A percentile compares a stretch with the other conserved stretches of the same genome.
Evolutionary conservation across 2,329 filamentous ascomycete genomes (phyloP).

Genomic region (Trichoderma hamatum): DNA sequence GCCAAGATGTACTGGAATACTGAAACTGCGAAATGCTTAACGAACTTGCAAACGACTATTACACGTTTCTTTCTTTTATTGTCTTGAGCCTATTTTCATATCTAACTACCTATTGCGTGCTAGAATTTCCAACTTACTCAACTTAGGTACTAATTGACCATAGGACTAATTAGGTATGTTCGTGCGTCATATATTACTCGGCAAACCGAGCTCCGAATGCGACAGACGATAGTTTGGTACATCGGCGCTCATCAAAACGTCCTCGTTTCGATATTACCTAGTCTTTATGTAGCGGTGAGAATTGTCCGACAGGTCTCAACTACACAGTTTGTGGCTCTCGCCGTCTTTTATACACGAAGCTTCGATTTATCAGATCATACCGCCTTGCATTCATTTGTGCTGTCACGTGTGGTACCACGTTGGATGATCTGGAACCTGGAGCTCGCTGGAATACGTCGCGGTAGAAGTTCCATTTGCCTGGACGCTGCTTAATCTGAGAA

Average conservation of each 20-base stretch:
- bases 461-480: background rate
- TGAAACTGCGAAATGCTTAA: background rate
- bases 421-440: background rate
- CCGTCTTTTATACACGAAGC: background rate
- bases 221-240: background rate
- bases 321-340: background rate
- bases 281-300: background rate
- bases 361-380: background rate
- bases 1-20: background rate
- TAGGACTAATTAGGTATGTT: background rate
- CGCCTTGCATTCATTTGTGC: background rate
- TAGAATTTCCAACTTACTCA: background rate
- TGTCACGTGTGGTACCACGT: background rate
- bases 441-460: background rate
- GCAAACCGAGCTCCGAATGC: background rate
- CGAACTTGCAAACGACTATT: background rate
- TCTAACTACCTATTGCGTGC: background rate
- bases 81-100: background rate
- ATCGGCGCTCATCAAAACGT: background rate
- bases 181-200: background rate
- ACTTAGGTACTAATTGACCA: background rate
- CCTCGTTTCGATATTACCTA: background rate
- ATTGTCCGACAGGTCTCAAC: background rate
- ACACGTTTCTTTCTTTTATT: background rate
- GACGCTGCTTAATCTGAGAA: background rate